phyloP scores from a whole-genome alignment of 1,284 basidiomycete species.

The Ceratobasidium sp. region DNA sequence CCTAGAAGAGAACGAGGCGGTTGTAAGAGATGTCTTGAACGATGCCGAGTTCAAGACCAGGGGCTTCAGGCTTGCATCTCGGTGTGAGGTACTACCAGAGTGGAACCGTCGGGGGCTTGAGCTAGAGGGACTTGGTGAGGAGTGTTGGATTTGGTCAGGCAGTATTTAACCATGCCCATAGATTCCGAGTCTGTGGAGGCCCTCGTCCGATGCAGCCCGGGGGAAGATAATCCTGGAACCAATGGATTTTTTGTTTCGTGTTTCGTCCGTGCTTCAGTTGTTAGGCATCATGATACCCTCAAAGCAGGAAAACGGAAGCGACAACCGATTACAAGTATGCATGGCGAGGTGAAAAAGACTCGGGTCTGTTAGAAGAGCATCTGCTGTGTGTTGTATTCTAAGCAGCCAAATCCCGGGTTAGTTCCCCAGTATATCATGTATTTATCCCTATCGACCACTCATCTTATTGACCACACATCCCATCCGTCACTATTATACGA shows the following conservation, averaged over 20 bases:
- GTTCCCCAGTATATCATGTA: too few relatives aligned
- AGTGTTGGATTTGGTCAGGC: slow-evolving; percentile 29
- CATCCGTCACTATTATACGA: too few relatives aligned
- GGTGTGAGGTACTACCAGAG: slow-evolving; percentile 67
- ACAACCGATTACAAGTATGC: too few relatives aligned
- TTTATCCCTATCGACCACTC: too few relatives aligned
- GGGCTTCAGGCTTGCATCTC: slow-evolving; percentile 71
- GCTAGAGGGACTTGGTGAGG: slow-evolving; percentile 52
- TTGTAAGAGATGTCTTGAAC: slow-evolving; percentile 73
- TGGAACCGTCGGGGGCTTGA: slow-evolving; percentile 81
- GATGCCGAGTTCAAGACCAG: slow-evolving; percentile 67
- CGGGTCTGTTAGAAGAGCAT: too few relatives aligned
- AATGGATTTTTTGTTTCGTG: slow-evolving; percentile 96
- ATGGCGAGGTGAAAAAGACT: too few relatives aligned
- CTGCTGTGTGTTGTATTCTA: too few relatives aligned
- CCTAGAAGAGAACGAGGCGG: slow-evolving; percentile 87
- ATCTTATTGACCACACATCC: too few relatives aligned
- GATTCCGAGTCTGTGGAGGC: slow-evolving; percentile 64
- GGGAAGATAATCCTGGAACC: slow-evolving; percentile 72
- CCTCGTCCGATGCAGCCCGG: slow-evolving; percentile 83
- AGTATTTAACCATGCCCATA: background rate
- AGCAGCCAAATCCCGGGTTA: too few relatives aligned
- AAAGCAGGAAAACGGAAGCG: background rate
- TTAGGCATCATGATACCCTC: too few relatives aligned
- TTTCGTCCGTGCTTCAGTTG: slow-evolving; percentile 61